Base-by-base conservation (phyloP, 202 grass and related monocot species). In the Schoenoplectus tabernaemontani region DNA sequence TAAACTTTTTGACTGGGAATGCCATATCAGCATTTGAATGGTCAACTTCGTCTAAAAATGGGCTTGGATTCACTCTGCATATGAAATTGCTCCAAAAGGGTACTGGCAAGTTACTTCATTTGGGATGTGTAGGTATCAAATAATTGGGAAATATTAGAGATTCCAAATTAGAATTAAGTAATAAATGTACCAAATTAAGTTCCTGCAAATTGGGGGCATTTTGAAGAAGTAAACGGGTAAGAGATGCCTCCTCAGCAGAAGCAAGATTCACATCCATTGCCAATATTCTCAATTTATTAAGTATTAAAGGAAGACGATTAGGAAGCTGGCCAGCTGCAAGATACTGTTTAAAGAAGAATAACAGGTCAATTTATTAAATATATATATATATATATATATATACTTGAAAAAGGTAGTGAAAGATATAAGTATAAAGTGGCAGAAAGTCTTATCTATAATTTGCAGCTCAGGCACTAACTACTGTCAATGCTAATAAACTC, bases 111-210 rank as follows among this genome's bases (percentile, higher is more conserved):
- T 73, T 72, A 32, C n/a, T 23, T 8, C 17, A 28, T 7, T 16
- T 51, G 44, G 51, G 68, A 50, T 51, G 13, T 24, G 5, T 30
- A 51, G 23, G 68, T 33, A 28, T 50, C 12, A 17, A 51, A 43
- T n/a, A 69, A 73, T 44, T 16, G 6, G 7, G 5, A 9, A 73
- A 30, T 73, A n/a, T 67, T 67, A 10, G 13, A 67, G 33, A 50
- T 73, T 73, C 13, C 24, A 73, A 73, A 4, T 32, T 30, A 17
- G 13, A 51, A 32, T 26, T 17, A 32, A n/a, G n/a, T n/a, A n/a
- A n/a, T n/a, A n/a, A n/a, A n/a, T n/a, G n/a, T n/a, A 73, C 68
- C 68, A 91, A 72, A 41, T 73, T 30, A 53, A 91, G n/a, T 63
- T 51, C 36, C 78, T 48, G 48, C 42, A 86, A 36, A 73, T 82